Evolutionary conservation across 495 filamentous ascomycete genomes (phyloP).

Genomic region (Usnea hakonensis): DNA sequence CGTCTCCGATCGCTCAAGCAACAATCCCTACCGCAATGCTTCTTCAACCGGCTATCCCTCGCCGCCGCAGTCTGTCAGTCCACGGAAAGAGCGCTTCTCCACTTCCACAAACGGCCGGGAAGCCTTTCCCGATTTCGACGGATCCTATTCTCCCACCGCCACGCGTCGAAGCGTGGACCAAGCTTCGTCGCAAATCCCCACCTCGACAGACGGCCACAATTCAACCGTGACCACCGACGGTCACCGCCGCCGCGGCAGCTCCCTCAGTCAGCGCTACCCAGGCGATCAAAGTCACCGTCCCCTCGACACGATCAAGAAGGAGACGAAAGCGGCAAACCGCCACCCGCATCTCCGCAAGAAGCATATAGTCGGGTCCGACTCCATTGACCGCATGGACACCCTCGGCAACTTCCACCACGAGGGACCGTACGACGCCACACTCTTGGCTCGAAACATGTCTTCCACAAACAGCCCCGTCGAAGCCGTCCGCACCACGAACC

Average conservation of each 20-base stretch:
- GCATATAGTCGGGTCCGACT: conserved; percentile 62
- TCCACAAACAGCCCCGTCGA: conserved; percentile 61
- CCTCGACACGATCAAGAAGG: conserved; percentile 50
- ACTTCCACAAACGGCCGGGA: conserved; percentile 21
- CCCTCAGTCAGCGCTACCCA: conserved; percentile 50
- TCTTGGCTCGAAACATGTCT: conserved; percentile 61
- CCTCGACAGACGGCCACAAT: conserved; percentile 22
- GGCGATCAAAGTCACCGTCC: conserved; percentile 56
- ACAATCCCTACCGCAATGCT: conserved; percentile 36
- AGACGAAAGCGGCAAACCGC: conserved; percentile 53
- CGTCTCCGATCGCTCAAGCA: conserved; percentile 26
- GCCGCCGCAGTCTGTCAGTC: conserved; percentile 26
- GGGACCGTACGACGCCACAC: conserved; percentile 83
- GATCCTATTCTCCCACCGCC: conserved; percentile 19
- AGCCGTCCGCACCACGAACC: conserved; percentile 65
- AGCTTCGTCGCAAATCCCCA: conserved; percentile 24
- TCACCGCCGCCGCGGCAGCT: conserved; percentile 32
- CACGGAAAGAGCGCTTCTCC: conserved; percentile 30
- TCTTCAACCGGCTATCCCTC: conserved; percentile 24
- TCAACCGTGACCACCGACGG: conserved; percentile 11
- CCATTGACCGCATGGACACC: conserved; percentile 72
- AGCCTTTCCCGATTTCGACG: conserved; percentile 25
- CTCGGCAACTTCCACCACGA: conserved; percentile 74
- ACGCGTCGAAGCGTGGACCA: conserved; percentile 20
- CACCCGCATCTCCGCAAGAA: conserved; percentile 55